Base-by-base conservation (phyloP, 176 grass and related monocot species). In the Eleusine indica region DNA sequence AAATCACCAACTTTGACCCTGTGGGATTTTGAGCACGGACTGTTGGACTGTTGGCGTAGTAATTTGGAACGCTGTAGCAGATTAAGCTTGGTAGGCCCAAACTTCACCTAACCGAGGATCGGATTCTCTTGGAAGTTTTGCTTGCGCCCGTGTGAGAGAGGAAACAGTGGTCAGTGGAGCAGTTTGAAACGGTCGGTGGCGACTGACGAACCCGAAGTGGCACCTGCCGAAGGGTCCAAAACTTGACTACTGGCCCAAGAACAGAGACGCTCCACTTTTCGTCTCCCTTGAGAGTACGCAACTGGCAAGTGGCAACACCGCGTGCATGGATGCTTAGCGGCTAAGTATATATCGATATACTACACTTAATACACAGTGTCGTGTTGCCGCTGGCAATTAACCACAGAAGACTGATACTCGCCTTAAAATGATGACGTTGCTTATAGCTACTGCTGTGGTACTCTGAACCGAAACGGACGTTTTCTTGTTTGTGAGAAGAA, bases 81-180 rank as follows among this genome's bases (percentile, higher is more conserved):
- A 35, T 35, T 35, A 35, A 35, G 63, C 51, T 32, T 32, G 15
- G 38, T 44, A 66, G 11, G 25, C 42, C 18, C 74, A 66, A 54
- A 35, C 40, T 35, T 48, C 60, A 80, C 75, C 81, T 62, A 75
- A 66, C 32, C 1, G 19, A 39, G 49, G 67, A 60, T 21, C 21
- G 0, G 62, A 84, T 75, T 84, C 57, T 22, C 11, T 79, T 74
- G 68, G 53, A 54, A 67, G 25, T 41, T 71, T 3, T 53, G 42
- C 2, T 38, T 9, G 73, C 9, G 73, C 12, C 1, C 3, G 7
- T n/a, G 35, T 41, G 48, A 10, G n/a, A 15, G 10, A 49, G 9
- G n/a, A 28, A 62, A 62, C 58, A 64, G 61, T 30, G 22, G 61
- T 64, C 61, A 53, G 44, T 43, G 87, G 75, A 88, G 61, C 51